Evolutionary conservation across 2,329 filamentous ascomycete species (phyloP).

Genomic region (Alternaria atra): DNA sequence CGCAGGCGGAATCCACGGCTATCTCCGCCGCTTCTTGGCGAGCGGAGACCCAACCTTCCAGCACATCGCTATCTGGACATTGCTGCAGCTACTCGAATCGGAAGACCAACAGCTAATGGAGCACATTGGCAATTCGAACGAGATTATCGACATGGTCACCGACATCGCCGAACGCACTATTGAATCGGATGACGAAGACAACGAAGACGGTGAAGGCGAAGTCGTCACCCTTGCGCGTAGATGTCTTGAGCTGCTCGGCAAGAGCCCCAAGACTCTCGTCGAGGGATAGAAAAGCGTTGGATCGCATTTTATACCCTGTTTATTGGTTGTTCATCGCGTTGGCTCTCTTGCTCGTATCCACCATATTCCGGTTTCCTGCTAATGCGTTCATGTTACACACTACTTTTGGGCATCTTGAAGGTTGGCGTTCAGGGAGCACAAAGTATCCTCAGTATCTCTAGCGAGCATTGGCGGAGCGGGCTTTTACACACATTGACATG

Average conservation of each 20-base stretch:
- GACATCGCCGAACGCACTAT: conserved; percentile 88
- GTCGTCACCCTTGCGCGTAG: conserved; percentile 90
- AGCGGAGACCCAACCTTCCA: conserved; percentile 98
- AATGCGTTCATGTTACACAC: conserved; percentile 35
- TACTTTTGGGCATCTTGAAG: conserved; percentile 26
- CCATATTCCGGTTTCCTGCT: conserved; percentile 34
- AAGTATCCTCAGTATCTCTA: conserved; percentile 46
- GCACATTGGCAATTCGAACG: conserved; percentile 86
- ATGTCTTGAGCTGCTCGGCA: conserved; percentile 85
- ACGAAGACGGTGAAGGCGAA: conserved; percentile 90
- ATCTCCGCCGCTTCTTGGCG: conserved; percentile 89
- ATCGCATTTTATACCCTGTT: conserved; percentile 34
- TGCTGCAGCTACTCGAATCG: conserved; percentile 93
- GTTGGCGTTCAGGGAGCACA: conserved; percentile 43
- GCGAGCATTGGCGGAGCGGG: conserved; percentile 52
- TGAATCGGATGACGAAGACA: conserved; percentile 85
- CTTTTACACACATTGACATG: conserved; percentile 45
- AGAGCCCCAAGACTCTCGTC: conserved; percentile 80
- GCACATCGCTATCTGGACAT: conserved; percentile 98
- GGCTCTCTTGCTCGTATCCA: conserved; percentile 25
- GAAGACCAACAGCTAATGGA: conserved; percentile 90
- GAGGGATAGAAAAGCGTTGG: conserved; percentile 67
- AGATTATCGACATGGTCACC: conserved; percentile 91
- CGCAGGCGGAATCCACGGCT: conserved; percentile 93
- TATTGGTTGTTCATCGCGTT: conserved; percentile 29